Evolutionary conservation across 257 asterid species (phyloP).

Genomic region (Penstemon newberryi): DNA sequence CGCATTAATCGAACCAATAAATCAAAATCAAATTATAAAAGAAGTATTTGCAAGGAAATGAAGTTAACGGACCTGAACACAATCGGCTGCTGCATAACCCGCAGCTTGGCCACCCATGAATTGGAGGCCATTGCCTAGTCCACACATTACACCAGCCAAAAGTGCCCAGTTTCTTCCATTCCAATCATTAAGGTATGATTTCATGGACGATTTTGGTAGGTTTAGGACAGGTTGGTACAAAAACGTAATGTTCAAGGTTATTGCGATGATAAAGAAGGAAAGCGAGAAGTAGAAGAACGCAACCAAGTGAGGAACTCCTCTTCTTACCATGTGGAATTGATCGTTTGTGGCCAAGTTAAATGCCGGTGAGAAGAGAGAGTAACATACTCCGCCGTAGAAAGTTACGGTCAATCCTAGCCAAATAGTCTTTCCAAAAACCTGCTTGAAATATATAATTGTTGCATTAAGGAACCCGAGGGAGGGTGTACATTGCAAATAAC

Average conservation of each 20-base stretch:
- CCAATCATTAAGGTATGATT: constrained; percentile 40
- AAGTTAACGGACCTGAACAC: constrained; percentile 42
- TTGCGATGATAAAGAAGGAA: constrained; percentile 40
- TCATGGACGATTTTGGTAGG: constrained; percentile 48
- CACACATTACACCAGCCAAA: constrained; percentile 44
- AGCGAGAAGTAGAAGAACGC: constrained; percentile 62
- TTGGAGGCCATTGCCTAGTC: constrained; percentile 55
- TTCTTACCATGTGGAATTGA: constrained; percentile 40
- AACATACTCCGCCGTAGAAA: constrained; percentile 46
- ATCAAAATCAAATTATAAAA: no score
- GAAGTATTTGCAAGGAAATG: no score
- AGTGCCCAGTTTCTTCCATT: constrained; percentile 44
- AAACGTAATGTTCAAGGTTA: constrained; percentile 35
- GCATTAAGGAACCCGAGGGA: background rate
- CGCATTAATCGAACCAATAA: no score
- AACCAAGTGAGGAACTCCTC: constrained; percentile 39
- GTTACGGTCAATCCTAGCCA: constrained; percentile 44
- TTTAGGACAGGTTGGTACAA: constrained; percentile 45
- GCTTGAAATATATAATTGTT: background rate
- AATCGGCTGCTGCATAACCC: constrained; percentile 61
- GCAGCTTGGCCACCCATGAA: constrained; percentile 67
- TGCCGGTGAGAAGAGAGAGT: constrained; percentile 52
- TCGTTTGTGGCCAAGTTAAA: constrained; percentile 58
- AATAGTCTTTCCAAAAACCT: constrained; percentile 50
- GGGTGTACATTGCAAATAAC: no score